Base-by-base conservation (phyloP, 192 early-diverging fungal genomes). In the Coemansia sp. region DNA sequence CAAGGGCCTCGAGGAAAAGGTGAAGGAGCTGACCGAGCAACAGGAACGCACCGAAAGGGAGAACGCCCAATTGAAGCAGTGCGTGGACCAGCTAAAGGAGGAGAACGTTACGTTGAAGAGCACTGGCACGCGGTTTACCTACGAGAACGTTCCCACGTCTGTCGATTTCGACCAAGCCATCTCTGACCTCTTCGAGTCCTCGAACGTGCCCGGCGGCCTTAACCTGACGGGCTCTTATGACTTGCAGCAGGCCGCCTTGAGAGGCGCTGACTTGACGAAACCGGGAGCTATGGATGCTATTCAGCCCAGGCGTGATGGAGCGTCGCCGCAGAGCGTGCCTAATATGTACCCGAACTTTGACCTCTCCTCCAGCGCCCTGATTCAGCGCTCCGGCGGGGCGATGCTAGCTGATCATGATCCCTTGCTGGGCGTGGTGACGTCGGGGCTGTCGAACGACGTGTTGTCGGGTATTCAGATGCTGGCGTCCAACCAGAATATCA, bases 1-100 rank as follows among this genome's bases (percentile, higher is more conserved):
- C 23, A 86, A 89, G 62, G 85, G 89, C 9, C 85, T 95, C 0
- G 94, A 95, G 73, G 83, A 81, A 1, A 85, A 87, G 53, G 88
- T 90, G 6, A 86, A 89, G 57, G 82, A 87, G 56, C 77, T 92
- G 62, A 85, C 91, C 35, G 87, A 87, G 33, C 71, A 75, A 6
- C 83, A 87, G 35, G 75, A 76, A 39, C 61, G 70, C 59, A 82
- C 88, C n/a, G 75, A 71, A 48, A 64, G 75, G 18, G 78, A 84
- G 60, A 84, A 81, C 70, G 25, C 68, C 34, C 39, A 75, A 64
- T 68, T 84, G 26, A 63, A 61, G 34, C 43, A 53, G 60, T 52
- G 33, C n/a, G 71, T 84, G 26, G 73, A 78, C 14, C 37, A 66
- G 48, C 75, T 84, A 18, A 60, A 72, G 55, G 18, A 64, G 14